Conservation (phyloP, 2,329 filamentous ascomycete species). For the Ampelomyces quisqualis region DNA sequence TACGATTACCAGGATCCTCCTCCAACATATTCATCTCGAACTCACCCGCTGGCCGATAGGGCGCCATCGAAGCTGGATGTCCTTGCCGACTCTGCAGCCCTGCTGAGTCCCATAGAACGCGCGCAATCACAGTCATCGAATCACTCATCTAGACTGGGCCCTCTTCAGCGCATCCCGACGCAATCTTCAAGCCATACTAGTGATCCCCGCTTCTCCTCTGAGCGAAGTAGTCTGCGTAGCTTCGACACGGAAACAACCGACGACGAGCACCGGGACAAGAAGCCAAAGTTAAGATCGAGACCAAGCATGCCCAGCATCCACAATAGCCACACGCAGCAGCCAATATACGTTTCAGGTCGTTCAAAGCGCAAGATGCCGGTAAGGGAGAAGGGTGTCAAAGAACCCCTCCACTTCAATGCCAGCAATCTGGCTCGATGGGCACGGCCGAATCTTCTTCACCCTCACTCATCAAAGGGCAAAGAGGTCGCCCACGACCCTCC, state of each 20-base stretch:
- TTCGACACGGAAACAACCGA: conserved; percentile 41
- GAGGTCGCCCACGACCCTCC: conserved; percentile 28
- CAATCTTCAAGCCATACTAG: conserved; percentile 21
- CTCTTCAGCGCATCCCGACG: conserved; percentile 15
- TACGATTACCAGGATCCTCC: conserved; percentile 47
- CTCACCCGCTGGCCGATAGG: conserved; percentile 43
- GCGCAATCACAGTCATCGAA: conserved; percentile 23
- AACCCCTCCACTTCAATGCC: conserved; percentile 45
- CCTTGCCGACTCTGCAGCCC: conserved; percentile 41
- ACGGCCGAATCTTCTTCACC: conserved; percentile 35
- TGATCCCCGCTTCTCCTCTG: conserved; percentile 33
- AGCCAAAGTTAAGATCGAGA: conserved; percentile 43
- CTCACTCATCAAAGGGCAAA: conserved; percentile 41
- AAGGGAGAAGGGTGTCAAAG: conserved; percentile 41
- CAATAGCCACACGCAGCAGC: conserved; percentile 25
- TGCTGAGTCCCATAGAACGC: conserved; percentile 39
- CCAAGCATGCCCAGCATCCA: conserved; percentile 38
- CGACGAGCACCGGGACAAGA: conserved; percentile 46
- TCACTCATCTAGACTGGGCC: conserved; percentile 15
- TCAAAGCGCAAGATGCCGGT: conserved; percentile 47
- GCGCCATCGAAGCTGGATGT: conserved; percentile 42
- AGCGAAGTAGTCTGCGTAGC: conserved; percentile 41
- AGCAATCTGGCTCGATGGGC: conserved; percentile 38
- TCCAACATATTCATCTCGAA: conserved; percentile 46
- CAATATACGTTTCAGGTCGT: conserved; percentile 45